Conservation (phyloP, 140 eudicot genomes). For the Cichorium intybus region DNA sequence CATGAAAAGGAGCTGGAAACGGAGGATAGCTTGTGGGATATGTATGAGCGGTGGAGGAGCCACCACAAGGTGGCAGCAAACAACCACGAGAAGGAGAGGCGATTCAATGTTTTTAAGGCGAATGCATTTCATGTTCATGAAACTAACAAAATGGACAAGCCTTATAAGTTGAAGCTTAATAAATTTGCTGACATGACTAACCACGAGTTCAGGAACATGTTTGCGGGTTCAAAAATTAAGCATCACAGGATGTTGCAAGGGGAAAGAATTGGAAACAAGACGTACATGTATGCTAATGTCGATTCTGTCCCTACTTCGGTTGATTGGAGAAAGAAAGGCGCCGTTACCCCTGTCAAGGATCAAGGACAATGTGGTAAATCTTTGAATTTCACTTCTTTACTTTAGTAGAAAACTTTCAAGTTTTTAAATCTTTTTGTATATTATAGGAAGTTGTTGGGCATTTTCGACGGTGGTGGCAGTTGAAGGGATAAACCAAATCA, state of each 20-base stretch:
- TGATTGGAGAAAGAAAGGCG: constrained; percentile 95
- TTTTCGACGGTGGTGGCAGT: constrained; percentile 80
- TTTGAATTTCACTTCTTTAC: not conserved
- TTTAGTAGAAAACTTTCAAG: not conserved
- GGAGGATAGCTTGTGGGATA: constrained; percentile 68
- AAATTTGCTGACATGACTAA: constrained; percentile 91
- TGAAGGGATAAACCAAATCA: constrained; percentile 85
- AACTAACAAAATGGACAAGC: constrained; percentile 75
- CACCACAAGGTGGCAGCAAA: constrained; percentile 75
- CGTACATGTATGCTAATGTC: constrained; percentile 63
- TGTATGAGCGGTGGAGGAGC: constrained; percentile 93
- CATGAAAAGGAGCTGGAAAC: constrained; percentile 76
- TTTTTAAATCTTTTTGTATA: not conserved
- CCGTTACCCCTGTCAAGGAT: constrained; percentile 78
- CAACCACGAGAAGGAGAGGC: constrained; percentile 64
- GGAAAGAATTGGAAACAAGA: constrained; percentile 32
- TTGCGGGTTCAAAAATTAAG: constrained; percentile 67
- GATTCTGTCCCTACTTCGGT: constrained; percentile 52
- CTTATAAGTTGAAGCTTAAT: constrained; percentile 76
- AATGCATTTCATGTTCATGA: constrained; percentile 64
- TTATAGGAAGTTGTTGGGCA: constrained; percentile 97
- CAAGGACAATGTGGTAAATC: constrained; percentile 95
- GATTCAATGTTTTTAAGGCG: constrained; percentile 83
- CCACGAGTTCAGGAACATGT: constrained; percentile 69
- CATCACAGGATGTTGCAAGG: constrained; percentile 72